A percentile compares a stretch with the other conserved stretches of the same genome.
Conservation (phyloP, 2,329 filamentous ascomycete genomes). For the Alternaria gansuensis region DNA sequence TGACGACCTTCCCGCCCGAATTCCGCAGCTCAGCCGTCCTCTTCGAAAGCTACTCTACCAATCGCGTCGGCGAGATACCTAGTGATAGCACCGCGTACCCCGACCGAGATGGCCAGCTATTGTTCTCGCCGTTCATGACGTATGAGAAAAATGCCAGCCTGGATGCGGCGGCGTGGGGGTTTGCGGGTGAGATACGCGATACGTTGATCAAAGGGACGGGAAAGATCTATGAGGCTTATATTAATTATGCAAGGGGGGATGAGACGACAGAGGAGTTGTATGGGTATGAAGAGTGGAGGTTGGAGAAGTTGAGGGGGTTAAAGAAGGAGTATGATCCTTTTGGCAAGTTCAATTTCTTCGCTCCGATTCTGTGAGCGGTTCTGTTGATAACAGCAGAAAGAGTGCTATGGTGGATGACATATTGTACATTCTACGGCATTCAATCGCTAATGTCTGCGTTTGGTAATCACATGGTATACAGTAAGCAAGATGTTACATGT, state of each 20-base stretch:
- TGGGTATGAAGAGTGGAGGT: conserved; percentile 47
- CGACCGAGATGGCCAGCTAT: conserved; percentile 25
- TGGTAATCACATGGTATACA: not conserved
- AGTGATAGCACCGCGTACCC: conserved; percentile 33
- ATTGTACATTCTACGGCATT: not conserved
- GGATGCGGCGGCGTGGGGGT: conserved; percentile 23
- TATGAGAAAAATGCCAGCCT: conserved; percentile 27
- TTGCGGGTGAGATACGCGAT: conserved; percentile 22
- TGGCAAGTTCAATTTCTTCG: conserved; percentile 42
- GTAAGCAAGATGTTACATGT: not conserved
- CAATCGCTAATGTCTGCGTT: not conserved
- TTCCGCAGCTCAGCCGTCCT: conserved; percentile 25
- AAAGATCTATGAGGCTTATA: conserved; percentile 33
- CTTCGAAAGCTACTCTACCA: conserved; percentile 31
- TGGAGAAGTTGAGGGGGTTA: conserved; percentile 43
- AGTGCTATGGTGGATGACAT: not conserved
- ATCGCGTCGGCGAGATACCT: conserved; percentile 26
- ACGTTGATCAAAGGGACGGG: conserved; percentile 24
- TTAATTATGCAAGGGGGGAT: conserved; percentile 48
- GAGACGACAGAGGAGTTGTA: conserved; percentile 45
- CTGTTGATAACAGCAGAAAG: not conserved
- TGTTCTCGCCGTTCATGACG: conserved; percentile 26
- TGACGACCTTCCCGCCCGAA: conserved; percentile 21
- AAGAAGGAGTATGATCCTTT: conserved; percentile 50
- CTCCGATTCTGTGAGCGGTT: conserved; percentile 27